A percentile compares a stretch with the other conserved stretches of the same genome.
These are phyloP conservation scores for Aphanomyces stellatus DNA, from an alignment of 352 stramenopile genomes.

Conservation along the genomic window DNA sequence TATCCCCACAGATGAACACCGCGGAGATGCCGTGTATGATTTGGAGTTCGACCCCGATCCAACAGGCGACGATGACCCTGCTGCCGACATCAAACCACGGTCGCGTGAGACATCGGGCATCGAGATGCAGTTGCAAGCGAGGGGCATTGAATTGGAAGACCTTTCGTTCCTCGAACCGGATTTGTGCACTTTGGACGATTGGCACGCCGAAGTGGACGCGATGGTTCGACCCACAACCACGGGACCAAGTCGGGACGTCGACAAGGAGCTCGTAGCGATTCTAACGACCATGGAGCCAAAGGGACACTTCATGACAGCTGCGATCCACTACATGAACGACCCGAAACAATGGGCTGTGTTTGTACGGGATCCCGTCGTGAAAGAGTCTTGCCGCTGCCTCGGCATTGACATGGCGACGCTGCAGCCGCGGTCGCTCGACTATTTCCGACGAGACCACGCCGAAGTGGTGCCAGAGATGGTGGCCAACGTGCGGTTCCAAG, in stretches of 20 bases:
- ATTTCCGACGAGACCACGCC: background rate
- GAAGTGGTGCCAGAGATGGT: slow-evolving; percentile 11
- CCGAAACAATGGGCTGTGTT: slow-evolving; percentile 1
- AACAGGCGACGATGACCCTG: background rate
- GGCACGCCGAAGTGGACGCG: slow-evolving; percentile 10
- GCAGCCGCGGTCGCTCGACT: background rate
- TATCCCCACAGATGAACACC: background rate
- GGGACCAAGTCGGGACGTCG: background rate
- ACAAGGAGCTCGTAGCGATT: background rate
- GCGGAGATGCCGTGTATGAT: background rate
- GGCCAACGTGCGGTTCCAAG: background rate
- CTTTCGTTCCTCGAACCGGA: slow-evolving; percentile 1
- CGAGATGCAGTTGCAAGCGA: background rate
- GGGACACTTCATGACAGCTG: slow-evolving; percentile 6
- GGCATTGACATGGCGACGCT: background rate
- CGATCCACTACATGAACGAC: slow-evolving; percentile 6
- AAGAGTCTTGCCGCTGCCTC: background rate
- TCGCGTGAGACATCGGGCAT: background rate
- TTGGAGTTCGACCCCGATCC: background rate
- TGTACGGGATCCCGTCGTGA: background rate
- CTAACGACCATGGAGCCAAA: slow-evolving; percentile 5
- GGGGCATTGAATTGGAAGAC: background rate
- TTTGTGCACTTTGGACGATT: slow-evolving; percentile 12
- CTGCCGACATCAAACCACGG: background rate
- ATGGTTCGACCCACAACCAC: background rate